phyloP scores from a whole-genome alignment of 768 basidiomycete species.

The Lyophyllum decastes region DNA sequence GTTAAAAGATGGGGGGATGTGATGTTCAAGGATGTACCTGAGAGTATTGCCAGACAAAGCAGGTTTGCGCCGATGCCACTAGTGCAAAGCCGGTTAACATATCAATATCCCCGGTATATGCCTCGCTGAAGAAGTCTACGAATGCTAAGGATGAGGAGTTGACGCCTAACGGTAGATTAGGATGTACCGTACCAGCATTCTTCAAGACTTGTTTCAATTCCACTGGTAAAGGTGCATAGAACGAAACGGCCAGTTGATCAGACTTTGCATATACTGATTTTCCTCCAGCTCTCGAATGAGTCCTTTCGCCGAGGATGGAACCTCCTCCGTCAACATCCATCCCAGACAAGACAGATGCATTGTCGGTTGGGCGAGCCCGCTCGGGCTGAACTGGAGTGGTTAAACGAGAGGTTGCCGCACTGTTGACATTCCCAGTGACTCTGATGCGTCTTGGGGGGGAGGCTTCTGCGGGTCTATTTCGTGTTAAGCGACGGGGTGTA shows the following conservation, averaged over 20 bases:
- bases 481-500: conserved; percentile 55
- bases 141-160: background rate
- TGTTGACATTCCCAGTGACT: conserved; percentile 22
- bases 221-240: conserved; percentile 70
- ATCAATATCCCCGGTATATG: conserved; percentile 73
- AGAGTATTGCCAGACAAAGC: conserved; percentile 84
- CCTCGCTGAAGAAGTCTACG: conserved; percentile 67
- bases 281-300: conserved; percentile 31
- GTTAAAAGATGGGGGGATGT: conserved; percentile 2
- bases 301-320: conserved; percentile 38
- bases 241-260: conserved; percentile 64
- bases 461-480: conserved; percentile 27
- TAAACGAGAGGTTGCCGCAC: conserved; percentile 38
- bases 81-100: conserved; percentile 73
- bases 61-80: conserved; percentile 69
- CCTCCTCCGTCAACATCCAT: conserved; percentile 72
- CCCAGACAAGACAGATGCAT: conserved; percentile 45
- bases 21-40: conserved; percentile 42
- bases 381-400: conserved; percentile 37
- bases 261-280: conserved; percentile 70
- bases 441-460: conserved; percentile 33
- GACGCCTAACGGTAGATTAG: background rate
- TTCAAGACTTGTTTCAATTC: conserved; percentile 75
- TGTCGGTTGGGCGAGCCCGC: conserved; percentile 28
- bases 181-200: conserved; percentile 53